These are phyloP conservation scores for Oropetium thomaeum DNA, from an alignment of 176 grass and related monocot species.

Conservation along the genomic window DNA sequence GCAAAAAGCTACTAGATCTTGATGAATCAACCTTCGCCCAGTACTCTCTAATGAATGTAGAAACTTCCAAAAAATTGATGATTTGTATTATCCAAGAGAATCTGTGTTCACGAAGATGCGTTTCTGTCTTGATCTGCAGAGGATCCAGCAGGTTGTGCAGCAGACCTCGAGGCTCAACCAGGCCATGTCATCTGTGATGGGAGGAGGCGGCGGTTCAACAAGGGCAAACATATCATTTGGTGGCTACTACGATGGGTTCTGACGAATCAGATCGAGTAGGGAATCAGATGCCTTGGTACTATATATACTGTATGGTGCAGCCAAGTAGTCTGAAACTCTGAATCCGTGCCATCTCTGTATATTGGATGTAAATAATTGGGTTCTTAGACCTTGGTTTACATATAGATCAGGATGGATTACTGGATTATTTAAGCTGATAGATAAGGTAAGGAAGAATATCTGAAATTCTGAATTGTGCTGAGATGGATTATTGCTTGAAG, in stretches of 20 bases:
- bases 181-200: conserved; percentile 65
- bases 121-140: conserved; percentile 59
- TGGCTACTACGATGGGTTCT: conserved; percentile 69
- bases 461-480: too few species aligned
- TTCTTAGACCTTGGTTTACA: conserved; percentile 12
- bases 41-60: background rate
- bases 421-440: background rate
- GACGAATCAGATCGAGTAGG: conserved; percentile 20
- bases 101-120: background rate
- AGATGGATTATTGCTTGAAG: too few species aligned
- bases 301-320: background rate
- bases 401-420: conserved; percentile 10
- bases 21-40: background rate
- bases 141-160: conserved; percentile 78
- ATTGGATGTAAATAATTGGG: conserved; percentile 42
- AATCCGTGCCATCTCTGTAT: background rate
- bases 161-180: conserved; percentile 88
- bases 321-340: conserved; percentile 19
- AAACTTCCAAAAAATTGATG: background rate
- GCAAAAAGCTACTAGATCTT: background rate
- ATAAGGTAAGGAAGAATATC: background rate
- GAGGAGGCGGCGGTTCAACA: conserved; percentile 48
- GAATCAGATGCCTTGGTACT: conserved; percentile 5
- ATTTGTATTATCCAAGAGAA: background rate
- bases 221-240: conserved; percentile 78